Evolutionary conservation across 2,329 filamentous ascomycete species (phyloP).

Genomic region (Blastomyces gilchristii): DNA sequence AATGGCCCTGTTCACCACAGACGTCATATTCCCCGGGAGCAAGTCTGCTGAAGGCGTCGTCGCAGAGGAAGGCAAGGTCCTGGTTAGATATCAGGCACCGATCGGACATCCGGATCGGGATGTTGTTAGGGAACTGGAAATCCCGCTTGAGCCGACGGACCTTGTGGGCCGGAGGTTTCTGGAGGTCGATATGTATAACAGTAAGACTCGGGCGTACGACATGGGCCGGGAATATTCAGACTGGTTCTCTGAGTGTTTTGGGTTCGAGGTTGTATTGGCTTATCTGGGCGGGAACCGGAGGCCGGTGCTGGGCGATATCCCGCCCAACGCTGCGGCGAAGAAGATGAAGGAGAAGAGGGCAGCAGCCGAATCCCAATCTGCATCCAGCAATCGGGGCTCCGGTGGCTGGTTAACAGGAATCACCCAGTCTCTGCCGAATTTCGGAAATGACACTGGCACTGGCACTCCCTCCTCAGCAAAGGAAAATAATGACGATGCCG

Average conservation of each 20-base stretch:
- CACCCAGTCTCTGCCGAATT: conserved; percentile 9
- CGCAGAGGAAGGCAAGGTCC: conserved; percentile 20
- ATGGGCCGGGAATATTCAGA: conserved; percentile 51
- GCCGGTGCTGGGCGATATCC: conserved; percentile 51
- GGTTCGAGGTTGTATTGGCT: conserved; percentile 50
- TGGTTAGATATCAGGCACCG: conserved; percentile 32
- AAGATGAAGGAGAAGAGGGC: conserved; percentile 13
- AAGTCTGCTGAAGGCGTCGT: conserved; percentile 10
- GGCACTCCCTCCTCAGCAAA: not conserved
- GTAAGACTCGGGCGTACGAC: conserved; percentile 48
- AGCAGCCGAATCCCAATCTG: not conserved
- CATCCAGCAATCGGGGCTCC: conserved; percentile 3
- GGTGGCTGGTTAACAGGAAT: conserved; percentile 17
- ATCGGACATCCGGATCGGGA: conserved; percentile 20
- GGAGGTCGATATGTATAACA: conserved; percentile 50
- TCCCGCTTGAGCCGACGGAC: conserved; percentile 48
- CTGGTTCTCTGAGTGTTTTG: conserved; percentile 60
- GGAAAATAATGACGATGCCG: conserved; percentile 10
- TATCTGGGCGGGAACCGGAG: conserved; percentile 55
- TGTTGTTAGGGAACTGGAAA: conserved; percentile 33
- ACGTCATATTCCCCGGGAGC: conserved; percentile 32
- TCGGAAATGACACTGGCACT: not conserved
- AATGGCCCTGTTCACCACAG: conserved; percentile 55
- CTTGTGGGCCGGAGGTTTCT: conserved; percentile 38
- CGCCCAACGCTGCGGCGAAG: conserved; percentile 32